Percentiles rank a stretch among this genome's conserved stretches.
These are phyloP conservation scores for Lentinula edodes DNA, from an alignment of 768 basidiomycete genomes.

Conservation along the genomic window DNA sequence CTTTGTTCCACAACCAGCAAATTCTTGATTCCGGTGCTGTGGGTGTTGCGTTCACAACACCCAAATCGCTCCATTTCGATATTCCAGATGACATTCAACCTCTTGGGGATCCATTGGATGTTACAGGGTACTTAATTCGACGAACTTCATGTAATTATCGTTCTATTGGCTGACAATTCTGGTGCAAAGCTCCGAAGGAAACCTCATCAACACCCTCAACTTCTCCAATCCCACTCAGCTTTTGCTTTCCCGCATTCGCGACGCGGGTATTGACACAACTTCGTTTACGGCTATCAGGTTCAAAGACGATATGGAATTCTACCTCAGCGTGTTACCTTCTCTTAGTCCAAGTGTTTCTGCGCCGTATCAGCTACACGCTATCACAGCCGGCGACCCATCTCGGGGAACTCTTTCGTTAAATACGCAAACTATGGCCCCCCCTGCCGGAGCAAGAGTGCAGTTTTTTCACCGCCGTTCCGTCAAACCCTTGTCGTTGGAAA, in stretches of 20 bases:
- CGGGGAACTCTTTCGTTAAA: slow-evolving; percentile 63
- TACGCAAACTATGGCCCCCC: slow-evolving; percentile 39
- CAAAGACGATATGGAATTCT: slow-evolving; percentile 55
- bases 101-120: slow-evolving; percentile 40
- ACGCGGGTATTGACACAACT: slow-evolving; percentile 23
- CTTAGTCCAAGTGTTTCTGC: slow-evolving; percentile 14
- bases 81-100: slow-evolving; percentile 32
- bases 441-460: slow-evolving; percentile 37
- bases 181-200: slow-evolving; percentile 58
- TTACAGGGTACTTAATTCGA: slow-evolving; percentile 41
- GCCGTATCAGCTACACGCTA: slow-evolving; percentile 45
- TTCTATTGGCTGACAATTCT: not conserved
- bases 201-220: slow-evolving; percentile 59
- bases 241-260: slow-evolving; percentile 48
- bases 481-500: not conserved
- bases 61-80: slow-evolving; percentile 20
- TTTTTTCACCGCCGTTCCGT: slow-evolving; percentile 32
- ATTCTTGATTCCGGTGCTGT: slow-evolving; percentile 64
- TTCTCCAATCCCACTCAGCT: slow-evolving; percentile 54
- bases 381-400: slow-evolving; percentile 69
- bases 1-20: slow-evolving; percentile 53
- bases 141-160: slow-evolving; percentile 1
- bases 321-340: slow-evolving; percentile 37
- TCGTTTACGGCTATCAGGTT: slow-evolving; percentile 19
- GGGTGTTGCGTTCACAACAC: slow-evolving; percentile 46